Base-by-base conservation (phyloP, 306 rosid genomes). In the Abrus precatorius region DNA sequence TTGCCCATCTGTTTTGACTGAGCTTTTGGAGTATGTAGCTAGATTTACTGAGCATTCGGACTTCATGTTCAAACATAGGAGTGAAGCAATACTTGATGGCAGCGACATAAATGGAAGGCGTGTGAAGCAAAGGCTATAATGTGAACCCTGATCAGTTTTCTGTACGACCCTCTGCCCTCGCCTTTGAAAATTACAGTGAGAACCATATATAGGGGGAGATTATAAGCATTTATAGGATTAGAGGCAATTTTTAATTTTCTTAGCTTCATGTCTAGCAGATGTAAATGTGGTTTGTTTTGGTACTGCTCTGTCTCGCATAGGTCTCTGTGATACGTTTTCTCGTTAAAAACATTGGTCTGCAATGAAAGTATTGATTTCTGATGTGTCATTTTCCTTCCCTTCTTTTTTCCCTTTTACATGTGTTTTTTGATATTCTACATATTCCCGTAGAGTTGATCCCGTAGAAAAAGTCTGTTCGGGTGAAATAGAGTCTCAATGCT, bases 21-120 rank as follows among this genome's bases (percentile, higher is more conserved):
- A 93, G 67, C 91, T 93, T 53, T 76, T 94, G 89, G 90, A 92
- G 85, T 91, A 90, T 33, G 93, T 94, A 72, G 98, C 93, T 38
- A 90, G 88, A 80, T 87, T 85, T 64, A 72, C 84, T 28, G 97
- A 91, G 87, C 95, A 86, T 80, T 86, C 89, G 3, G 80, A 77
- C 71, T 74, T 85, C 65, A 33, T 83, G 72, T 82, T 85, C 85
- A 88, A 89, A 87, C 88, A 82, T 1, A 88, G 92, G 40, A 87
- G 83, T 76, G 97, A 85, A 69, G 87, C 72, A 44, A 74, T 88
- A 43, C 89, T 86, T 1, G 98, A 93, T 68, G 93, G 93, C 55
- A 84, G 93, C 2, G 97, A 94, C 82, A 69, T 83, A 55, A 88
- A 90, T 76, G 92, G 97, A 69, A 90, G 98, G 78, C 93, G 98